A percentile compares a stretch with the other conserved stretches of the same genome.
These are phyloP conservation scores for Termitomyces sp. DNA, from an alignment of 768 basidiomycete genomes.

Conservation along the genomic window DNA sequence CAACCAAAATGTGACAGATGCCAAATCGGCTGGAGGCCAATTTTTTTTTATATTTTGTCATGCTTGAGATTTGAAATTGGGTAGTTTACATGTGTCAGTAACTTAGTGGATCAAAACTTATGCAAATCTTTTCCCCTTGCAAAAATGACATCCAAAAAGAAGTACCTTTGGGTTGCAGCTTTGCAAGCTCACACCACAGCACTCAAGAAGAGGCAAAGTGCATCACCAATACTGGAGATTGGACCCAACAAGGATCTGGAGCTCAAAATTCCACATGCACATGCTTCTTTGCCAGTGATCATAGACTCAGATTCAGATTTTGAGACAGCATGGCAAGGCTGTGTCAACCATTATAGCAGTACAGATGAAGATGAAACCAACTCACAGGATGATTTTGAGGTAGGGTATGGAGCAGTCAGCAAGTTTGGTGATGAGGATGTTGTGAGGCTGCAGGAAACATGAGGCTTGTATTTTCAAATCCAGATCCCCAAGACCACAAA, in stretches of 20 bases:
- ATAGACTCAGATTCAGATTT: not conserved
- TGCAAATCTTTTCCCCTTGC: no score
- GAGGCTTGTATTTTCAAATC: not conserved
- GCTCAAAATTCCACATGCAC: not conserved
- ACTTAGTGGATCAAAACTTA: no score
- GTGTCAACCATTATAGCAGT: not conserved
- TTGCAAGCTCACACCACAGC: not conserved
- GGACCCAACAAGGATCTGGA: not conserved
- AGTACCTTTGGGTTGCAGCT: not conserved
- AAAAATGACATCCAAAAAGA: not conserved
- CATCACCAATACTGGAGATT: not conserved
- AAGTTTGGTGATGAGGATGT: not conserved
- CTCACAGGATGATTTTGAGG: not conserved
- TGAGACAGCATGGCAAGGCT: not conserved
- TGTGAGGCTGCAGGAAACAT: not conserved
- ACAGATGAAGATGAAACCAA: not conserved
- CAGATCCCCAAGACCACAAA: not conserved
- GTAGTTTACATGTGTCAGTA: no score
- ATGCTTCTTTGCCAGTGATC: not conserved
- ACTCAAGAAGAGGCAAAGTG: no score
- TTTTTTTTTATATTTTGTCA: not conserved
- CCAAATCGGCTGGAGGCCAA: not conserved
- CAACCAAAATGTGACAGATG: slow-evolving; percentile 1
- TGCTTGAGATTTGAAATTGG: not conserved
- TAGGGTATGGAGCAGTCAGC: not conserved